Conservation (phyloP, 1,284 basidiomycete genomes). For the Malassezia slooffiae region DNA sequence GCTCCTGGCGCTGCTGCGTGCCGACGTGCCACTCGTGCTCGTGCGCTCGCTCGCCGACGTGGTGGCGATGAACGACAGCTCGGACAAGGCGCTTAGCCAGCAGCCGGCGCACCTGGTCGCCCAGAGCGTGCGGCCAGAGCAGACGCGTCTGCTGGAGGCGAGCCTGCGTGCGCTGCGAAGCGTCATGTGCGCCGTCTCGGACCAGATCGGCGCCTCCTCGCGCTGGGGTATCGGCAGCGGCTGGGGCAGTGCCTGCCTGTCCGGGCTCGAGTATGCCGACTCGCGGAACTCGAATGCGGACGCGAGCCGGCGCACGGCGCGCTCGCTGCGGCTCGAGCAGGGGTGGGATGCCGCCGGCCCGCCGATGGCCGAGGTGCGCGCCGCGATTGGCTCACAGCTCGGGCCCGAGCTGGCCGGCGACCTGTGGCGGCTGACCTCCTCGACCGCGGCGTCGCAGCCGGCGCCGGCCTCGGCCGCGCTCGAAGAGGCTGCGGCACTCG, state of each 20-base stretch:
- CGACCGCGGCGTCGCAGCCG: not conserved
- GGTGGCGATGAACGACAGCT: not conserved
- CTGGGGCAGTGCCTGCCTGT: slow-evolving; percentile 16
- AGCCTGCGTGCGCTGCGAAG: slow-evolving; percentile 27
- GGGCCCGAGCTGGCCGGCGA: slow-evolving; percentile 1
- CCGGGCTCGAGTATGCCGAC: not conserved
- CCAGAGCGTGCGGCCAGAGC: not conserved
- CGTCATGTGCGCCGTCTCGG: slow-evolving; percentile 28
- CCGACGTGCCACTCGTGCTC: slow-evolving; percentile 9
- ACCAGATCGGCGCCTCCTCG: slow-evolving; percentile 29
- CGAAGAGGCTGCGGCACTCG: slow-evolving; percentile 2
- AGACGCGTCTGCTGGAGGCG: slow-evolving; percentile 18
- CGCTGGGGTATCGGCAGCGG: slow-evolving; percentile 36
- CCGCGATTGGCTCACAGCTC: not conserved
- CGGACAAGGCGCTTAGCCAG: not conserved
- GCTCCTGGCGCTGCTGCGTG: slow-evolving; percentile 14
- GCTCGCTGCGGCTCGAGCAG: not conserved
- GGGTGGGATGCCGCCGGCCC: slow-evolving; percentile 3
- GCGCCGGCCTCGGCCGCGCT: not conserved
- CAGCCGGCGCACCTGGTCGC: not conserved
- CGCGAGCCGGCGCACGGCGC: not conserved
- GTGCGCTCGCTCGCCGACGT: slow-evolving; percentile 3
- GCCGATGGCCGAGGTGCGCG: not conserved
- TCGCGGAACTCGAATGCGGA: not conserved
- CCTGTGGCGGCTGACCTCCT: not conserved